These are phyloP conservation scores for Pittosporum tobira DNA, from an alignment of 129 eudicot genomes.

Conservation along the genomic window DNA sequence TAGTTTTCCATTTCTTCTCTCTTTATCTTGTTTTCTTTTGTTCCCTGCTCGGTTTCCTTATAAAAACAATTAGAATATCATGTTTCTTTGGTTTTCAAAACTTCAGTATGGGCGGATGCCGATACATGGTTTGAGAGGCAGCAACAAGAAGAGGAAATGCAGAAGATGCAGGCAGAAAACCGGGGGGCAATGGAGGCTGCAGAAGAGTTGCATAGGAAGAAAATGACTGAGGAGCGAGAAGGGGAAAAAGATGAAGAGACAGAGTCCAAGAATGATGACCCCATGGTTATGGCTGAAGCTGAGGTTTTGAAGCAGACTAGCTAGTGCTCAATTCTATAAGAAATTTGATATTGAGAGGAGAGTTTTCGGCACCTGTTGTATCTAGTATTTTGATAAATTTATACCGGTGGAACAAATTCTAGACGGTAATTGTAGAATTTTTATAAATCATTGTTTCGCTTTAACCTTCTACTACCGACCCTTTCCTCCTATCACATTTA, in stretches of 20 bases:
- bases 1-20: too few species aligned
- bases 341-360: too few species aligned
- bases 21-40: too few species aligned
- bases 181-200: slow-evolving; percentile 61
- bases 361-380: not conserved
- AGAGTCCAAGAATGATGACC: slow-evolving; percentile 50
- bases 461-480: too few species aligned
- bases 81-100: not conserved
- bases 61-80: too few species aligned
- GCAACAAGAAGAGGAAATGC: slow-evolving; percentile 84
- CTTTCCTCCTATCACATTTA: too few species aligned
- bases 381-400: not conserved
- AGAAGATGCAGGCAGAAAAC: slow-evolving; percentile 64
- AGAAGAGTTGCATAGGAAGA: slow-evolving; percentile 71
- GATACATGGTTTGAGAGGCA: slow-evolving; percentile 93
- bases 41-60: too few species aligned
- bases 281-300: slow-evolving; percentile 57
- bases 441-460: too few species aligned
- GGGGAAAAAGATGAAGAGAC: slow-evolving; percentile 75
- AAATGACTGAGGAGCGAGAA: slow-evolving; percentile 64
- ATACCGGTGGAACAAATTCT: too few species aligned
- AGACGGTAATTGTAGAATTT: too few species aligned
- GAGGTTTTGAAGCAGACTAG: slow-evolving; percentile 49
- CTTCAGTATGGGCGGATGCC: slow-evolving; percentile 92
- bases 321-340: slow-evolving; percentile 6